phyloP scores from a whole-genome alignment of 495 filamentous ascomycete genomes.

The Talaromyces borbonicus region DNA sequence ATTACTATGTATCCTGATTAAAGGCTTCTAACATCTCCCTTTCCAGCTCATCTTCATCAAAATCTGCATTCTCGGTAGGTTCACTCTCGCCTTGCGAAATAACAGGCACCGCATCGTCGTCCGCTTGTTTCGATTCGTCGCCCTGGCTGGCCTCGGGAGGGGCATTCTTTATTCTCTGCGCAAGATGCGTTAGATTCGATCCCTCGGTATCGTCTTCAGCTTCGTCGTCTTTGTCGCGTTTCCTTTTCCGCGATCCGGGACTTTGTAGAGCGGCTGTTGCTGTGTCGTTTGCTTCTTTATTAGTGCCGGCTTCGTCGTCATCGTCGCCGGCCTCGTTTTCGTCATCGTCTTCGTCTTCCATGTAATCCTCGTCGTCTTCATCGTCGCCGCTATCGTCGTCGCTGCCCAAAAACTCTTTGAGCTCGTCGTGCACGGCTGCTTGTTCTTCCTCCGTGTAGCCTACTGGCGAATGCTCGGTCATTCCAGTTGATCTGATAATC shows the following conservation, averaged over 20 bases:
- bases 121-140: conserved; percentile 31
- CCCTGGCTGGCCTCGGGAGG: conserved; percentile 37
- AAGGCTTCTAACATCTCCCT: conserved; percentile 59
- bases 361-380: conserved; percentile 25
- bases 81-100: too few relatives aligned
- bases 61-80: conserved; percentile 24
- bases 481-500: conserved; percentile 23
- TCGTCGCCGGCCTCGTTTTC: conserved; percentile 52
- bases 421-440: conserved; percentile 53
- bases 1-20: too few relatives aligned
- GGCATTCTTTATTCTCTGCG: conserved; percentile 41
- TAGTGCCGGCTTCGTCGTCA: conserved; percentile 39
- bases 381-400: conserved; percentile 52
- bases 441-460: conserved; percentile 39
- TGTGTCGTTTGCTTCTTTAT: too few relatives aligned
- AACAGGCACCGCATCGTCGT: too few relatives aligned
- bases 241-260: conserved; percentile 30
- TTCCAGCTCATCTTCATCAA: conserved; percentile 55
- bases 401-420: conserved; percentile 65
- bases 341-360: conserved; percentile 46
- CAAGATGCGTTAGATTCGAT: conserved; percentile 23
- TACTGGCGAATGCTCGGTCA: conserved; percentile 26
- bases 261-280: conserved; percentile 20
- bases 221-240: conserved; percentile 27
- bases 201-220: conserved; percentile 22